Evolutionary conservation across 768 basidiomycete species (phyloP).

Genomic region (Lactifluus echinatus): DNA sequence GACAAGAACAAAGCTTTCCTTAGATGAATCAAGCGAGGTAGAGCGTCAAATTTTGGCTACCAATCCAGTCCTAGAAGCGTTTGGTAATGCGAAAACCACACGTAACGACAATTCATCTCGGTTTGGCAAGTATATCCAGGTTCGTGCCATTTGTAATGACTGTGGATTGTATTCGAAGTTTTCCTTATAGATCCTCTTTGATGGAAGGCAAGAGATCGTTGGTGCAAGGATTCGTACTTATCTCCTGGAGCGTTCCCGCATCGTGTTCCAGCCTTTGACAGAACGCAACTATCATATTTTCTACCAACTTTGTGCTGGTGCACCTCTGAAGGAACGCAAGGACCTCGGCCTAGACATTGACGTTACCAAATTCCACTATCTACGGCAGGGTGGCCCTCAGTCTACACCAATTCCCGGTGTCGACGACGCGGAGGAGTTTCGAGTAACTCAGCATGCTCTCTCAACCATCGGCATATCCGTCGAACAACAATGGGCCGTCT

Average conservation of each 20-base stretch:
- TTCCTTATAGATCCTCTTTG: constrained; percentile 81
- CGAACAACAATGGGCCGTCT: constrained; percentile 98
- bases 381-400: constrained; percentile 86
- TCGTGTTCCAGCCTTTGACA: constrained; percentile 93
- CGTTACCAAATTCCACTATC: constrained; percentile 79
- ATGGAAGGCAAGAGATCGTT: constrained; percentile 92
- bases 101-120: constrained; percentile 98
- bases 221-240: constrained; percentile 99
- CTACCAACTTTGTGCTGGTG: constrained; percentile 97
- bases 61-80: constrained; percentile 98
- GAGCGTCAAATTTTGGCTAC: constrained; percentile 97
- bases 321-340: constrained; percentile 90
- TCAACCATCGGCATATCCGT: constrained; percentile 97
- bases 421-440: constrained; percentile 94
- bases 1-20: constrained; percentile 57
- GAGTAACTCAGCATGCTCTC: constrained; percentile 86
- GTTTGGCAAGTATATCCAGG: constrained; percentile 99
- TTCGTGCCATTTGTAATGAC: constrained; percentile 29
- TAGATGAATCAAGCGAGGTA: constrained; percentile 88
- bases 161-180: neutral
- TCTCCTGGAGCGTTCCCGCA: constrained; percentile 91
- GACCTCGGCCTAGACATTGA: constrained; percentile 86
- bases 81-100: constrained; percentile 98
- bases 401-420: constrained; percentile 86
- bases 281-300: constrained; percentile 99